Evolutionary conservation across 768 basidiomycete genomes (phyloP).

Genomic region (Neoboletus subvelutipes): DNA sequence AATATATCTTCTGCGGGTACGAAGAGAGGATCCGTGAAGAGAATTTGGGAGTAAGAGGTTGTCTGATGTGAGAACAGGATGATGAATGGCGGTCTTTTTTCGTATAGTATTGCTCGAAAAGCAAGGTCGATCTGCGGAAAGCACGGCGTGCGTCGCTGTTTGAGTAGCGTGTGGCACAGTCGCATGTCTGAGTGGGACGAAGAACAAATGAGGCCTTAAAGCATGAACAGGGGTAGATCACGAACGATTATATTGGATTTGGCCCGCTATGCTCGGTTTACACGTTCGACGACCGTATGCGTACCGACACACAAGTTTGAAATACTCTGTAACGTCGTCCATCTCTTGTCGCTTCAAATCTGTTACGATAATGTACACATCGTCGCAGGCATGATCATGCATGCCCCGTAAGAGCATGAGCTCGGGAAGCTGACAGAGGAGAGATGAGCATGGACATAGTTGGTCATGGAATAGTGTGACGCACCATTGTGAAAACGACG

Average conservation of each 20-base stretch:
- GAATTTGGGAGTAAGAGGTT: conserved; percentile 77
- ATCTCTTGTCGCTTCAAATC: conserved; percentile 78
- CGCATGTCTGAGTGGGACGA: conserved; percentile 51
- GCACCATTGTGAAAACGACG: conserved; percentile 78
- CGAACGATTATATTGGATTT: conserved; percentile 73
- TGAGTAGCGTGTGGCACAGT: conserved; percentile 61
- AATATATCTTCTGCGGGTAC: conserved; percentile 73
- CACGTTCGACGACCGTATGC: conserved; percentile 57
- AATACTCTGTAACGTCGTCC: conserved; percentile 79
- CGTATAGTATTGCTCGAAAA: conserved; percentile 71
- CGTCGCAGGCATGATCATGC: conserved; percentile 79
- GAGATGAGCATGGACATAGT: neutral
- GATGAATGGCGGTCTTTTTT: conserved; percentile 74
- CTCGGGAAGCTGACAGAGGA: conserved; percentile 58
- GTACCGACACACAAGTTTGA: conserved; percentile 68
- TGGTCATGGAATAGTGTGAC: conserved; percentile 11
- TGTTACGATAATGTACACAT: conserved; percentile 76
- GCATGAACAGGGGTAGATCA: conserved; percentile 12
- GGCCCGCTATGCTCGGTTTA: conserved; percentile 65
- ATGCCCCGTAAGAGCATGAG: conserved; percentile 78
- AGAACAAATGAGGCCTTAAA: conserved; percentile 6
- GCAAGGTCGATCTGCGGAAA: conserved; percentile 82
- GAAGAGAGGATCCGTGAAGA: conserved; percentile 70
- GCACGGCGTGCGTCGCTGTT: conserved; percentile 72
- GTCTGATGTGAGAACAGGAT: conserved; percentile 79